Evolutionary conservation across 2,329 filamentous ascomycete genomes (phyloP).

Genomic region (Cadophora malorum): DNA sequence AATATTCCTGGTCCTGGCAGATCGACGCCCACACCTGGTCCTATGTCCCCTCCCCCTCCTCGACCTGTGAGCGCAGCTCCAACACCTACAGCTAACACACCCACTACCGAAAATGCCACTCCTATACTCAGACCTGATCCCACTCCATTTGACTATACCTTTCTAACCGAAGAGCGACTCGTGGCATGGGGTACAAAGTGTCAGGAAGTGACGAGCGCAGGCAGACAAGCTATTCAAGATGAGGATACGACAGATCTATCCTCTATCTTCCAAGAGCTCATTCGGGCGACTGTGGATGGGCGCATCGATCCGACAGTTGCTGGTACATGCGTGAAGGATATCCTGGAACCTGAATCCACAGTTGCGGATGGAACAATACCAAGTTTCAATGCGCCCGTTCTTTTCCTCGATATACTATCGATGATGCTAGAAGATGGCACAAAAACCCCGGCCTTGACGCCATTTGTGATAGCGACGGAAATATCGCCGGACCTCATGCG

Average conservation of each 20-base stretch:
- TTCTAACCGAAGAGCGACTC: conserved; percentile 74
- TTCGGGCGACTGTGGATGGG: conserved; percentile 74
- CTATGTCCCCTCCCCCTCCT: conserved; percentile 45
- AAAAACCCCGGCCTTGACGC: conserved; percentile 60
- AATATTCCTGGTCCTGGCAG: conserved; percentile 35
- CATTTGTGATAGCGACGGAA: conserved; percentile 74
- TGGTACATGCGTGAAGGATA: conserved; percentile 75
- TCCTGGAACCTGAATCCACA: conserved; percentile 65
- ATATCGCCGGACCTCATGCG: conserved; percentile 78
- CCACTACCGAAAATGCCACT: conserved; percentile 38
- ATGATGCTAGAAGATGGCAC: conserved; percentile 72
- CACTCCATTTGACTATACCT: conserved; percentile 70
- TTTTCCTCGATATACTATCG: conserved; percentile 85
- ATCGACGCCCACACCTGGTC: conserved; percentile 44
- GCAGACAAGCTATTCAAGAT: conserved; percentile 67
- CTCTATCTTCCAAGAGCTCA: conserved; percentile 82
- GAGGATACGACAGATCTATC: conserved; percentile 74
- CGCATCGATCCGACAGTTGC: conserved; percentile 72
- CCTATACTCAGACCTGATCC: conserved; percentile 43
- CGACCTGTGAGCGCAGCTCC: conserved; percentile 41
- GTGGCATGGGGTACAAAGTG: conserved; percentile 73
- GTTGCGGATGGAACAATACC: conserved; percentile 56
- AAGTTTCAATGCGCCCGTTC: conserved; percentile 66
- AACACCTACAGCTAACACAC: conserved; percentile 40
- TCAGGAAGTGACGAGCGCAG: conserved; percentile 69